Percentiles rank a stretch among this genome's conserved stretches.
phyloP scores from a whole-genome alignment of 129 eudicot species.

The Pseudognaphalium luteoalbum region DNA sequence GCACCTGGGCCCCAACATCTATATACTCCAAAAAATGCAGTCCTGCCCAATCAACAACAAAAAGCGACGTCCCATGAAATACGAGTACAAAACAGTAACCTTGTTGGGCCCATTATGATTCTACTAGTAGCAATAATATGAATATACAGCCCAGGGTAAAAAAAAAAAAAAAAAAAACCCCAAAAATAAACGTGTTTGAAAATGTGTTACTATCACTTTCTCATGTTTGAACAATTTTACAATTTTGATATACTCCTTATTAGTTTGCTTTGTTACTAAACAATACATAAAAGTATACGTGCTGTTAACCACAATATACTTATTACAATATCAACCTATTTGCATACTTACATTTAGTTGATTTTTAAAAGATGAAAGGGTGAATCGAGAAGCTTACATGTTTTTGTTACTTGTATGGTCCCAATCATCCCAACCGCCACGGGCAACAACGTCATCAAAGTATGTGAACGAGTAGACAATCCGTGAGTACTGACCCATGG shows the following conservation, averaged over 20 bases:
- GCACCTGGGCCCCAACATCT: conserved; percentile 98
- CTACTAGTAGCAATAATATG: background rate
- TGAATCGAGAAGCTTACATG: conserved; percentile 48
- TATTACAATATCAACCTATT: background rate
- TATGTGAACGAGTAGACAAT: conserved; percentile 86
- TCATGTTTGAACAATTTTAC: too few relatives aligned
- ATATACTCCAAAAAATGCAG: conserved; percentile 85
- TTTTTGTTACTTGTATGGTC: conserved; percentile 77
- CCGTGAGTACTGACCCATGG: conserved; percentile 95
- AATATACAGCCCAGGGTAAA: too few relatives aligned
- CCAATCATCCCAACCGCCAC: conserved; percentile 98
- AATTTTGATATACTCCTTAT: too few relatives aligned
- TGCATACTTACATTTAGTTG: background rate
- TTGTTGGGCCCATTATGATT: background rate
- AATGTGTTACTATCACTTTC: too few relatives aligned
- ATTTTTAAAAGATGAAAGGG: background rate
- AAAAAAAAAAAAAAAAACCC: too few relatives aligned
- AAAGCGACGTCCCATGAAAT: conserved; percentile 7
- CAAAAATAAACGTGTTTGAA: too few relatives aligned
- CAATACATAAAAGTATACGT: too few relatives aligned
- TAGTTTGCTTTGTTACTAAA: too few relatives aligned
- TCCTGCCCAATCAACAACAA: conserved; percentile 43
- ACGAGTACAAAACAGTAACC: background rate
- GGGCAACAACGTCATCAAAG: conserved; percentile 84
- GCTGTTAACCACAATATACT: too few relatives aligned